These are phyloP conservation scores for Bothriochloa decipiens DNA, from an alignment of 176 grass and related monocot genomes.

Conservation along the genomic window DNA sequence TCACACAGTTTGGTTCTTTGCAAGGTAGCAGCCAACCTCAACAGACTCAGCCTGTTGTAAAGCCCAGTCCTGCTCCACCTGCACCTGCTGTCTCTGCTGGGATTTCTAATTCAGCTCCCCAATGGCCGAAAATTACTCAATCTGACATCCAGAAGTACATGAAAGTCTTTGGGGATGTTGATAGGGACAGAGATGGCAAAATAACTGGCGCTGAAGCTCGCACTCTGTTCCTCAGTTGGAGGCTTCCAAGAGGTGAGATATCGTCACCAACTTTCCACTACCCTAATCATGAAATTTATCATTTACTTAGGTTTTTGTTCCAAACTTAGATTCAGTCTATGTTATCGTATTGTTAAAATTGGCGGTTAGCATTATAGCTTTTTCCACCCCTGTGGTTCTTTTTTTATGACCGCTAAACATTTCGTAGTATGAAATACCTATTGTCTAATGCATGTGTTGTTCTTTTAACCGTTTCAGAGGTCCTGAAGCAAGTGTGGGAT, in stretches of 20 bases:
- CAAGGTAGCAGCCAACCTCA: conserved; percentile 67
- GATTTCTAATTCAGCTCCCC: conserved; percentile 58
- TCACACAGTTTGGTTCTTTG: conserved; percentile 64
- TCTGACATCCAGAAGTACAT: conserved; percentile 96
- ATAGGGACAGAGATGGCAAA: conserved; percentile 96
- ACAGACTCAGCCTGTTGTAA: conserved; percentile 56
- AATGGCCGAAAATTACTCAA: conserved; percentile 97
- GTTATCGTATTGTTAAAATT: conserved; percentile 9
- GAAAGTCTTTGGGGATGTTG: conserved; percentile 89
- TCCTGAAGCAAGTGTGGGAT: conserved; percentile 76
- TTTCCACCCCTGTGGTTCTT: conserved; percentile 32
- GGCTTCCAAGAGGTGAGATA: conserved; percentile 88
- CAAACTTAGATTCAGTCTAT: background rate
- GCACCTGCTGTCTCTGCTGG: conserved; percentile 44
- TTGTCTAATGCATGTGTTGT: conserved; percentile 39
- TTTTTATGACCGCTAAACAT: conserved; percentile 1
- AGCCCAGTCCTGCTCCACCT: conserved; percentile 38
- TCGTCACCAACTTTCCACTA: conserved; percentile 33
- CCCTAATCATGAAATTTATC: conserved; percentile 26
- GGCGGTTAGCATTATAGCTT: background rate
- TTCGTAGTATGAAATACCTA: background rate
- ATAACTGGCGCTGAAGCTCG: conserved; percentile 92
- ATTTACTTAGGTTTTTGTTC: conserved; percentile 36
- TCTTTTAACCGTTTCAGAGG: conserved; percentile 56
- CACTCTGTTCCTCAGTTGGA: conserved; percentile 97